Evolutionary conservation across 2,329 filamentous ascomycete species (phyloP), one percentile per base, ranked within the genome.

Genomic region (Colletotrichum tropicicola): DNA sequence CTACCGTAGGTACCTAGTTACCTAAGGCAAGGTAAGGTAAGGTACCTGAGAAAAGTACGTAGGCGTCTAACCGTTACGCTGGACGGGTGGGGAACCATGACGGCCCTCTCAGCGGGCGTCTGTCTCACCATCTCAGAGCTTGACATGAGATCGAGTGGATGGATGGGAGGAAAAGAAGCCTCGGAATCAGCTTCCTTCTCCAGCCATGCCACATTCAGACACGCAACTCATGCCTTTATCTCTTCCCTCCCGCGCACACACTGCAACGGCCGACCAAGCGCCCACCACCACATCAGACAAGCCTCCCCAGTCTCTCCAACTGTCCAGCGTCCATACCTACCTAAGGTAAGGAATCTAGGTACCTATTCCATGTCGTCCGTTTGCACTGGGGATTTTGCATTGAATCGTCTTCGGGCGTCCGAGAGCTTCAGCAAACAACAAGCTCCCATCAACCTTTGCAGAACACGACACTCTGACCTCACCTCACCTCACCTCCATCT

Each of bases 41-140:
- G n/a, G n/a, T n/a, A n/a, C n/a, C n/a, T n/a, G n/a, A n/a, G n/a
- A n/a, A n/a, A n/a, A n/a, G n/a, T n/a, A n/a, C n/a, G n/a, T n/a
- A n/a, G n/a, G n/a, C n/a, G n/a, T n/a, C n/a, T n/a, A n/a, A n/a
- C n/a, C n/a, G n/a, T n/a, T n/a, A n/a, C n/a, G n/a, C n/a, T n/a
- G n/a, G 37, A 41, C n/a, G 15, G 9, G 15, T 17, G 37, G 37
- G 17, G 37, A 32, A 10, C 30, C 19, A 19, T 45, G 21, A n/a
- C 9, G 56, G 47, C 6, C 17, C 25, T 25, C 39, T 17, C 32
- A 15, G 41, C 48, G n/a, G n/a, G 37, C 27, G 23, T 51, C 51
- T 65, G 62, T 65, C 62, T 65, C 62, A 65, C 62, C 49, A 61
- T 62, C 28, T 21, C 35, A 45, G 58, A 65, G 62, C 62, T 65